phyloP scores from a whole-genome alignment of 2,329 filamentous ascomycete genomes.

The Fusarium algeriense region DNA sequence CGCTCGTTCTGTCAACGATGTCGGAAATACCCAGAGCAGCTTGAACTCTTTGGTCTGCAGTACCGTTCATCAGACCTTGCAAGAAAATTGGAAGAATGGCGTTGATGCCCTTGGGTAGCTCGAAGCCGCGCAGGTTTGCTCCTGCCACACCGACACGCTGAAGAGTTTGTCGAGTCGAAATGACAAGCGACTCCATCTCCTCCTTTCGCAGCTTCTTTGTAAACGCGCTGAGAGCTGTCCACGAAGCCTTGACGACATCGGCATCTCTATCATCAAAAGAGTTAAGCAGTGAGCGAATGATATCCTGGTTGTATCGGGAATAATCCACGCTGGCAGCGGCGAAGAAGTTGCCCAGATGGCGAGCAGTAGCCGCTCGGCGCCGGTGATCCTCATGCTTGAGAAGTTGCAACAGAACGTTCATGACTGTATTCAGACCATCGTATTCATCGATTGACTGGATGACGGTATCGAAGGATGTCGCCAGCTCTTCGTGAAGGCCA shows the following conservation, averaged over 20 bases:
- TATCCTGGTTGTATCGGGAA: constrained; percentile 94
- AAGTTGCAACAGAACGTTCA: constrained; percentile 90
- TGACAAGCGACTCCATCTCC: constrained; percentile 94
- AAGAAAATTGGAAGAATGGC: constrained; percentile 96
- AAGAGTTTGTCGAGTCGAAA: constrained; percentile 86
- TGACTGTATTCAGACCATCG: constrained; percentile 93
- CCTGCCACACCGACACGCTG: constrained; percentile 91
- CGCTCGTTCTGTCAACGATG: constrained; percentile 91
- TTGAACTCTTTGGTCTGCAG: constrained; percentile 89
- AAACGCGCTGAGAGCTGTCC: constrained; percentile 87
- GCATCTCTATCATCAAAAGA: constrained; percentile 90
- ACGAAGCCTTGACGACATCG: constrained; percentile 89
- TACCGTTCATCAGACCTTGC: constrained; percentile 97
- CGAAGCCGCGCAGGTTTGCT: constrained; percentile 86
- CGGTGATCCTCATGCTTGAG: constrained; percentile 94
- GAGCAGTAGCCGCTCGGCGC: constrained; percentile 81
- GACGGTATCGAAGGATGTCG: constrained; percentile 87
- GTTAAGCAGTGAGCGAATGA: constrained; percentile 89
- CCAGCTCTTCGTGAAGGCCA: constrained; percentile 77
- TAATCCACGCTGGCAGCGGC: constrained; percentile 84
- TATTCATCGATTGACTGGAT: constrained; percentile 94
- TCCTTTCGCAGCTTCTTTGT: constrained; percentile 94
- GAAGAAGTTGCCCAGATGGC: constrained; percentile 90
- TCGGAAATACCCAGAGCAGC: constrained; percentile 95
- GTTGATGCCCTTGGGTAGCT: constrained; percentile 95